phyloP scores from a whole-genome alignment of 2,329 filamentous ascomycete genomes.

The Fusarium nelsonii region DNA sequence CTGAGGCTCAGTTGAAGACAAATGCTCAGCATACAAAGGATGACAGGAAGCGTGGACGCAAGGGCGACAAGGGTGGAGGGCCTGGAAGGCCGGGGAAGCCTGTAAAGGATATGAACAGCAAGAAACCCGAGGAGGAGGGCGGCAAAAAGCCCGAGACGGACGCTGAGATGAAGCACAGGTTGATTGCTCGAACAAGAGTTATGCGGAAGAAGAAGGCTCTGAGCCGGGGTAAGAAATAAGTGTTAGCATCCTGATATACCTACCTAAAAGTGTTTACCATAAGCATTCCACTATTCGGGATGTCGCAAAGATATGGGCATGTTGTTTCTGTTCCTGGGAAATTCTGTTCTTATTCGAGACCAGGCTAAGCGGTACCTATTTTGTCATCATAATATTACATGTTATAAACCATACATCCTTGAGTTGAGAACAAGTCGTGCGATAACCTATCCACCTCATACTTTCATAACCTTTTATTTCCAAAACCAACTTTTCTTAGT shows the following conservation, averaged over 20 bases:
- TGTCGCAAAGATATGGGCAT: conserved; percentile 19
- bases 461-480: conserved; percentile 48
- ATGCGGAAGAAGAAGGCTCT: conserved; percentile 76
- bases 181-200: conserved; percentile 87
- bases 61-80: conserved; percentile 27
- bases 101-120: conserved; percentile 7
- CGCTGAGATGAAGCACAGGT: conserved; percentile 70
- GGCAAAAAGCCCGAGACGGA: conserved; percentile 55
- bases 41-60: conserved; percentile 37
- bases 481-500: conserved; percentile 57
- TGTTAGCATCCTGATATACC: conserved; percentile 37
- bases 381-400: conserved; percentile 19
- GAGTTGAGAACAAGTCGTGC: conserved; percentile 21
- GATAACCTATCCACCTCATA: not conserved
- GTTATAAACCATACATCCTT: conserved; percentile 29
- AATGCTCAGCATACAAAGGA: conserved; percentile 37
- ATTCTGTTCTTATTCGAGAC: not conserved
- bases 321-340: not conserved
- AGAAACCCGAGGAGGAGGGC: conserved; percentile 34
- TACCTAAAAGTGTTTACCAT: conserved; percentile 33
- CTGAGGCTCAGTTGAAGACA: conserved; percentile 34
- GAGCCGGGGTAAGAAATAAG: conserved; percentile 51
- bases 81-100: conserved; percentile 16
- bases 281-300: conserved; percentile 8
- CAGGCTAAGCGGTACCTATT: not conserved